Evolutionary conservation across 2,329 filamentous ascomycete species (phyloP).

Genomic region (Hymenoscyphus fraxineus): DNA sequence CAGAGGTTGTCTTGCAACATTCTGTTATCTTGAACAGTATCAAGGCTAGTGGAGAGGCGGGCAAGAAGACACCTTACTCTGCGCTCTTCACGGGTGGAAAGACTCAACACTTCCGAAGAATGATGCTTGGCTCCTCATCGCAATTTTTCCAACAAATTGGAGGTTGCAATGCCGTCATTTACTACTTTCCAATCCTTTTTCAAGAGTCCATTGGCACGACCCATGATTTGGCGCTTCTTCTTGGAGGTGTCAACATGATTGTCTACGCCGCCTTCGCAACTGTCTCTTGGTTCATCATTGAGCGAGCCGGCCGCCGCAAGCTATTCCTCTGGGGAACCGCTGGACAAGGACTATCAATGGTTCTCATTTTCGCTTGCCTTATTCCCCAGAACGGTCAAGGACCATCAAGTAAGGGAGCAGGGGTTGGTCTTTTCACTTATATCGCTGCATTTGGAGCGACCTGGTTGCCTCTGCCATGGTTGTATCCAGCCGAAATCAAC

Average conservation of each 20-base stretch:
- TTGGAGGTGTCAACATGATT: conserved; percentile 54
- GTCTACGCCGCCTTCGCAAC: conserved; percentile 52
- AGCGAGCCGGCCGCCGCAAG: conserved; percentile 62
- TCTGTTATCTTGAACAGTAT: conserved; percentile 38
- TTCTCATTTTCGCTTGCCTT: conserved; percentile 44
- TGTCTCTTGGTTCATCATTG: conserved; percentile 48
- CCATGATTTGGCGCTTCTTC: conserved; percentile 48
- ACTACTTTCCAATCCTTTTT: conserved; percentile 50
- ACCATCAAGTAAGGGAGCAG: conserved; percentile 36
- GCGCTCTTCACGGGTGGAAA: conserved; percentile 49
- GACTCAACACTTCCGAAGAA: conserved; percentile 51
- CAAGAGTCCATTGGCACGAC: conserved; percentile 44
- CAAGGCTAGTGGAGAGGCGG: conserved; percentile 34
- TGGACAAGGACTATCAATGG: conserved; percentile 64
- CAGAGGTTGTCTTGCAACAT: conserved; percentile 34
- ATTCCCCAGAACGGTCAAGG: conserved; percentile 32
- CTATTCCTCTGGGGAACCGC: conserved; percentile 68
- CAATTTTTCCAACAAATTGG: conserved; percentile 52
- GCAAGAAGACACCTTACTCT: conserved; percentile 35
- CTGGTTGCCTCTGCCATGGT: conserved; percentile 59
- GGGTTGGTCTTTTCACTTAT: conserved; percentile 58
- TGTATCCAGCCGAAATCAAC: conserved; percentile 60
- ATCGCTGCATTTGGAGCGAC: conserved; percentile 58
- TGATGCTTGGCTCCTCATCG: conserved; percentile 47
- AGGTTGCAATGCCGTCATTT: conserved; percentile 44